These are phyloP conservation scores for Coemansia sp. DNA, from an alignment of 192 early-diverging fungal genomes.

Conservation along the genomic window DNA sequence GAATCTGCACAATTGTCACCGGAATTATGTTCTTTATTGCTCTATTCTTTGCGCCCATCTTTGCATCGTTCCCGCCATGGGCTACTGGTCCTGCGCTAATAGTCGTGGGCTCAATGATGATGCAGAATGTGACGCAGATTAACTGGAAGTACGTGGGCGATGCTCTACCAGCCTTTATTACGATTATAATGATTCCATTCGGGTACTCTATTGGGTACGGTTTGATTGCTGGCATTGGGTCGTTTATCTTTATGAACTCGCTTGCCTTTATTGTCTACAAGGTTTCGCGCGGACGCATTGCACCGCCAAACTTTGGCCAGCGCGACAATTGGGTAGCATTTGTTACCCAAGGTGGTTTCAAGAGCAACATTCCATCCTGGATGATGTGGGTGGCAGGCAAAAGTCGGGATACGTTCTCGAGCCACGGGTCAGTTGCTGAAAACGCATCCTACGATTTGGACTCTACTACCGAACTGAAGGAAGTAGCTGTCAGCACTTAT, in stretches of 20 bases:
- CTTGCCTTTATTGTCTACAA: constrained; percentile 59
- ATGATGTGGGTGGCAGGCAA: constrained; percentile 36
- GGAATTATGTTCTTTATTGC: constrained; percentile 72
- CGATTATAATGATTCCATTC: constrained; percentile 74
- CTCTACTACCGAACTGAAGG: not conserved
- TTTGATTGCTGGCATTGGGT: constrained; percentile 69
- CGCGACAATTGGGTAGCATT: constrained; percentile 48
- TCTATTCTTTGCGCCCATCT: constrained; percentile 82
- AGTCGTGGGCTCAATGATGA: constrained; percentile 79
- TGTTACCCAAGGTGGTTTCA: constrained; percentile 30
- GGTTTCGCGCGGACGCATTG: constrained; percentile 57
- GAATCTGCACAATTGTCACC: constrained; percentile 68
- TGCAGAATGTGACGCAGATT: constrained; percentile 63
- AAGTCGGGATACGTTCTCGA: not conserved
- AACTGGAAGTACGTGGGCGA: constrained; percentile 81
- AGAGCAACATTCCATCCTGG: constrained; percentile 39
- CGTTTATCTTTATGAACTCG: constrained; percentile 70
- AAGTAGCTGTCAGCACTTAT: not conserved
- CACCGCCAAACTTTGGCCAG: constrained; percentile 40
- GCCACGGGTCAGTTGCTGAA: too few relatives aligned
- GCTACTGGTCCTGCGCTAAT: constrained; percentile 81
- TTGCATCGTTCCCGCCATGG: constrained; percentile 82
- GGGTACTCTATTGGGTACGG: constrained; percentile 83
- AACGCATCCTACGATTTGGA: too few relatives aligned
- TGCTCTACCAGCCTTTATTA: constrained; percentile 74